Percentiles rank a stretch among this genome's conserved stretches.
These are phyloP conservation scores for Baorangia bicolor DNA, from an alignment of 768 basidiomycete species.

Conservation along the genomic window DNA sequence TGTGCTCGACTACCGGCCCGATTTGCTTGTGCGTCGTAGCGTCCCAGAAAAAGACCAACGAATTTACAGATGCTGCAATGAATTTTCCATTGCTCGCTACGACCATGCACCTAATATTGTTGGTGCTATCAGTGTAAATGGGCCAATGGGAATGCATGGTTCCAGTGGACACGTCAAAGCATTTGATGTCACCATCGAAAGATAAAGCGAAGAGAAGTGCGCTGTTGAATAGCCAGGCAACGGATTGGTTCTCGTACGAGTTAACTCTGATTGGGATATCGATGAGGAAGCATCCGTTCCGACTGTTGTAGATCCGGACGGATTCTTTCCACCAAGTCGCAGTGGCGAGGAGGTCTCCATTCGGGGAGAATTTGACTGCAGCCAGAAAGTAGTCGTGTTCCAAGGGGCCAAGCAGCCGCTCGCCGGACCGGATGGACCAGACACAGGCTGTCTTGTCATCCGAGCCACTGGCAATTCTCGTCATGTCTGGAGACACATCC, in stretches of 20 bases:
- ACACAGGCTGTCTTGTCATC: slow-evolving; percentile 11
- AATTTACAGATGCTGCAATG: slow-evolving; percentile 1
- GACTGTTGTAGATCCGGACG: slow-evolving; percentile 8
- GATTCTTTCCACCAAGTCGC: slow-evolving; percentile 15
- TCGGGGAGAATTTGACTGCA: too few species aligned
- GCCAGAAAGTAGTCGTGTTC: slow-evolving; percentile 4
- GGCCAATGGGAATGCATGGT: background rate
- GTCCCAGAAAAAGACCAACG: too few species aligned
- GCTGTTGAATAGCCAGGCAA: slow-evolving; percentile 6
- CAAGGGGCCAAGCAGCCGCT: slow-evolving; percentile 9
- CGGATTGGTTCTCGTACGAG: slow-evolving; percentile 11
- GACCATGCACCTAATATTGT: background rate
- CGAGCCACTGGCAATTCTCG: slow-evolving; percentile 8
- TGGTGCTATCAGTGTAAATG: background rate
- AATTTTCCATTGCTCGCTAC: slow-evolving; percentile 11
- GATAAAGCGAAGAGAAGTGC: slow-evolving; percentile 6
- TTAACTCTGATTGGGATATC: slow-evolving; percentile 8
- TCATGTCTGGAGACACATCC: too few species aligned
- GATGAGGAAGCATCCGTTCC: slow-evolving; percentile 5
- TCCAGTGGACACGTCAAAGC: too few species aligned
- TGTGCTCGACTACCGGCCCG: too few species aligned
- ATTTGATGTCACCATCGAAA: slow-evolving; percentile 7
- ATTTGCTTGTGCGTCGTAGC: too few species aligned
- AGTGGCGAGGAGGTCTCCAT: slow-evolving; percentile 11
- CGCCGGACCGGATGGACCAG: slow-evolving; percentile 3